Evolutionary conservation across 106 monocot species (phyloP), one percentile per base, ranked within the genome.

Genomic region (Dendrobium chrysotoxum): DNA sequence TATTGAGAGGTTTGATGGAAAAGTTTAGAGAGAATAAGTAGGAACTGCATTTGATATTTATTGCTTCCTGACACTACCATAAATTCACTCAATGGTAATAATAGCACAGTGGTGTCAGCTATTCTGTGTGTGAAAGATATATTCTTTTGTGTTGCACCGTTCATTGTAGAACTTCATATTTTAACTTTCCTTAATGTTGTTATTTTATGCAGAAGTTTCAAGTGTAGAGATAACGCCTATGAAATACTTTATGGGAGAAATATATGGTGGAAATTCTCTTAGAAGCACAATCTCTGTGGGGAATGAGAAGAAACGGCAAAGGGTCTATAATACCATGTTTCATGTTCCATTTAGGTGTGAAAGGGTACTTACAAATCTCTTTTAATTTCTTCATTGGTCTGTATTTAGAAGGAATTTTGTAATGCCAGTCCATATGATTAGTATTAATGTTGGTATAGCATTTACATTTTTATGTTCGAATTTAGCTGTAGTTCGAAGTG

Each of bases 291-390:
- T 94, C 75, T 86, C 97, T 61, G 92, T 81, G 25, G 97, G 97
- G 55, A 98, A 94, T 84, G 97, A 92, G 40, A 94, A 92, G 85
- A 92, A 98, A 80, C 81, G 97, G 30, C 97, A 98, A 50, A 82
- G 88, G 74, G 97, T 98, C 68, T 98, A 98, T 65, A 92, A 98
- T 76, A 94, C 94, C 45, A 92, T 98, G 92, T 98, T 98, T 82
- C 90, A 94, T 84, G 89, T 98, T 50, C 97, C 97, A 54, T 81
- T 90, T 88, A 90, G 94, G 88, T 98, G 97, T 81, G 97, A 98
- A 89, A 83, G 90, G 92, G 97, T 98, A 94, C 44, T 47, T 76
- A 44, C 72, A 23, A 55, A 58, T 31, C 83, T 85, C 40, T 41
- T 17, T 41, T 30, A 21, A 18, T 68, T 58, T 74, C 17, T 21